Evolutionary conservation across 1,284 basidiomycete species (phyloP).

Genomic region (Ceratorhiza oryzae-sativae): DNA sequence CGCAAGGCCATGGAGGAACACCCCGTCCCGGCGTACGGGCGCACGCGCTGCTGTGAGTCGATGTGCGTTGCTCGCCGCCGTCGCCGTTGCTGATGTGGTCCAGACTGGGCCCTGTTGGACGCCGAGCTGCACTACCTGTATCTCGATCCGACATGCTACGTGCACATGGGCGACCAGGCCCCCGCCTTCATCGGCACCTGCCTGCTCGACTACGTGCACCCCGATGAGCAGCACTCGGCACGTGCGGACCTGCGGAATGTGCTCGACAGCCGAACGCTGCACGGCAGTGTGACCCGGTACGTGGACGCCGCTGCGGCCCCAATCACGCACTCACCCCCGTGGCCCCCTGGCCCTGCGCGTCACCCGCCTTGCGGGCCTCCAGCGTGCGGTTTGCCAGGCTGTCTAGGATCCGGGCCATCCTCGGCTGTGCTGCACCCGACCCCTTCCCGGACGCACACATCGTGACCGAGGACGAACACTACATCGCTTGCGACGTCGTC

Average conservation of each 20-base stretch:
- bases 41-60: conserved; percentile 27
- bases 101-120: conserved; percentile 77
- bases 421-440: conserved; percentile 66
- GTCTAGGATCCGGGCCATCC: conserved; percentile 67
- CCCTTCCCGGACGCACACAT: conserved; percentile 71
- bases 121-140: conserved; percentile 83
- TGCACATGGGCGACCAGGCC: conserved; percentile 78
- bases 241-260: conserved; percentile 79
- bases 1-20: neutral
- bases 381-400: conserved; percentile 80
- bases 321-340: conserved; percentile 30
- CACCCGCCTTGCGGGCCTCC: no score
- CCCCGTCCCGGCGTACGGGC: conserved; percentile 22
- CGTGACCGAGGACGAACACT: conserved; percentile 77
- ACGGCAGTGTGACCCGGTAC: conserved; percentile 91
- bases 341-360: neutral
- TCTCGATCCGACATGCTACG: conserved; percentile 83
- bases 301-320: conserved; percentile 46
- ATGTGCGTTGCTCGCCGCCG: neutral
- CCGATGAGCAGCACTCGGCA: conserved; percentile 83
- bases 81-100: neutral
- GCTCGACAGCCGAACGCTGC: conserved; percentile 79
- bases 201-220: conserved; percentile 87
- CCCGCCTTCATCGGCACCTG: conserved; percentile 73
- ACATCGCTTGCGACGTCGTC: conserved; percentile 89